These are phyloP conservation scores for Tulasnella sp. DNA, from an alignment of 768 basidiomycete genomes.

Conservation along the genomic window DNA sequence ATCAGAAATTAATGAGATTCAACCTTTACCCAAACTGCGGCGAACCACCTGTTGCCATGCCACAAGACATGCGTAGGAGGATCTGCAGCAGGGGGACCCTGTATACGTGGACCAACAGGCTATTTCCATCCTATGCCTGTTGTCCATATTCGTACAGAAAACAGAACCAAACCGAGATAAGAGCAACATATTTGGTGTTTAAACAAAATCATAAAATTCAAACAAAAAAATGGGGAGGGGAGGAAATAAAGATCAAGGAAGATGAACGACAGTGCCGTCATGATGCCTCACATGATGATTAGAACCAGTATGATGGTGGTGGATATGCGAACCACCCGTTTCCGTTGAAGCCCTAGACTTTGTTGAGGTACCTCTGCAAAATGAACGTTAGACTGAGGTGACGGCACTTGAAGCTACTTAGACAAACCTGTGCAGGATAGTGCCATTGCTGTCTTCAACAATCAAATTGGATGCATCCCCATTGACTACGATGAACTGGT, in stretches of 20 bases:
- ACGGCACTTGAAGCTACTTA: background rate
- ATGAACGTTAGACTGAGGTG: too few relatives aligned
- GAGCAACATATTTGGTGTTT: background rate
- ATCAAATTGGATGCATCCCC: slow-evolving; percentile 12
- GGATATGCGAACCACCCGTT: slow-evolving; percentile 3
- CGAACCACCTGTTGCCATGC: too few relatives aligned
- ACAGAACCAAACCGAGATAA: background rate
- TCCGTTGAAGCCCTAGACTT: slow-evolving; percentile 3
- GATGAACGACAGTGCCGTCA: background rate
- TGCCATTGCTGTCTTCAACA: slow-evolving; percentile 7
- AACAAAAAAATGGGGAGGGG: slow-evolving; percentile 5
- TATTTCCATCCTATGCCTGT: too few relatives aligned
- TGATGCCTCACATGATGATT: slow-evolving; percentile 12
- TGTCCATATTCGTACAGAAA: background rate
- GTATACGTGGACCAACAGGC: too few relatives aligned
- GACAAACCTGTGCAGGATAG: slow-evolving; percentile 6
- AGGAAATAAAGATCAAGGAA: background rate
- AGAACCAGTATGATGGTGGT: background rate
- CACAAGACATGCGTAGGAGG: too few relatives aligned
- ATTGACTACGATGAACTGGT: slow-evolving; percentile 12
- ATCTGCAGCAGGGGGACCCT: too few relatives aligned
- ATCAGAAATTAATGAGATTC: too few relatives aligned
- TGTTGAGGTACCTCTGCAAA: too few relatives aligned
- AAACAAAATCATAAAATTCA: background rate
- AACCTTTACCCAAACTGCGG: too few relatives aligned